Evolutionary conservation across 345 rosid species (phyloP), one percentile per base, ranked within the genome.

Genomic region (Gossypium rotundifolium): DNA sequence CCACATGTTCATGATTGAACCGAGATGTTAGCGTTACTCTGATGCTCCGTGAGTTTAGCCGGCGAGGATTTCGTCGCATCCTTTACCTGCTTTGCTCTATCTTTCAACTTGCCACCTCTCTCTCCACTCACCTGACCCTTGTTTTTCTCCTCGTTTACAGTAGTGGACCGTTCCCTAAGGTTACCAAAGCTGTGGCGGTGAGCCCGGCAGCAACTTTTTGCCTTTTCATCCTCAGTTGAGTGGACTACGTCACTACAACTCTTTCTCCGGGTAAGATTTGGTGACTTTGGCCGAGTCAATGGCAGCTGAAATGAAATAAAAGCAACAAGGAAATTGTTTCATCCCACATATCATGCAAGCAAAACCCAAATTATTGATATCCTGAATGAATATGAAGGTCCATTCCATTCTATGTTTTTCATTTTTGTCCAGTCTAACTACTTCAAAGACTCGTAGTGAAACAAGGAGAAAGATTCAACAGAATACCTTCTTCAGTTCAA

Each of bases 401-500:
- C 57, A 58, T 45, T 22, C 38, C 20, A 45, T 45, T 65, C 6
- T 6, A 12, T 11, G 52, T 12, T 45, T 44, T 44, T 66, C 0
- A 51, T 53, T 53, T 54, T 38, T 7, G 20, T 44, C 10, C 29
- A 11, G 5, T 20, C 48, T 63, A 14, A 4, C 42, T 48, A 69
- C 59, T n/a, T 33, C 54, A 68, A 17, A 38, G 54, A 71, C 38
- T 27, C 53, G n/a, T 14, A 27, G 54, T 71, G 25, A 22, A 74
- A 57, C n/a, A 11, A 44, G n/a, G 18, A 20, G 74, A 51, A 45
- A 57, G 69, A 33, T 67, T 61, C 20, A 27, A 59, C 1, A 33
- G 1, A 16, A 49, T 88, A 96, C 99, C 99, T 96, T 96, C 85
- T 89, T 93, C 54, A 84, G 85, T 83, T 91, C 93, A 16, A 76